Conservation (phyloP, 805 yeast genomes). For the Metschnikowia henanensis region DNA sequence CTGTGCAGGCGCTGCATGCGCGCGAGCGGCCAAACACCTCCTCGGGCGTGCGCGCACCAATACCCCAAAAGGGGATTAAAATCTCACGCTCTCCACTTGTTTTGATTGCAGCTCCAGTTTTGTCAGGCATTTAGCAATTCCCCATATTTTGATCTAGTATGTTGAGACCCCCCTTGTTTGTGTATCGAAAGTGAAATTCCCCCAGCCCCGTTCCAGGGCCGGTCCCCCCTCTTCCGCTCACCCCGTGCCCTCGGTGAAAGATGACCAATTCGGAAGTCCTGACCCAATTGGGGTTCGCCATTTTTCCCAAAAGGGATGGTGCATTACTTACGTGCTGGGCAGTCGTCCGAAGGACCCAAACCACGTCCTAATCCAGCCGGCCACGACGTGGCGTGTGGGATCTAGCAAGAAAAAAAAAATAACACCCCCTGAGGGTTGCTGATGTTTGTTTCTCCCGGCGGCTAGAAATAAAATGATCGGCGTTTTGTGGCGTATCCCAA, state of each 20-base stretch:
- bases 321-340: constrained; percentile 3
- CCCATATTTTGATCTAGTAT: constrained; percentile 4
- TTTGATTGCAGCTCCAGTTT: constrained; percentile 15
- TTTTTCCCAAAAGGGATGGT: constrained; percentile 22
- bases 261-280: constrained; percentile 3
- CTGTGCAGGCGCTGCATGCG: constrained; percentile 5
- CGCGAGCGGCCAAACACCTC: constrained; percentile 1
- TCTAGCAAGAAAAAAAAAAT: no score
- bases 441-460: not conserved
- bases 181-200: not conserved
- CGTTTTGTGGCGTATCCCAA: no score
- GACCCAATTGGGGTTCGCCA: constrained; percentile 24
- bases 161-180: not conserved
- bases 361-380: no score
- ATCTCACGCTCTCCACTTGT: constrained; percentile 19
- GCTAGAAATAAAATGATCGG: not conserved
- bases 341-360: no score
- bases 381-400: no score
- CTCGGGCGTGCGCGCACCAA: constrained; percentile 18
- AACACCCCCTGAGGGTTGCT: no score
- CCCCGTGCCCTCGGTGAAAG: not conserved
- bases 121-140: constrained; percentile 8
- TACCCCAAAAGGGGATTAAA: constrained; percentile 22
- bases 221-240: not conserved
- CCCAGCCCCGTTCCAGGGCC: not conserved